These are phyloP conservation scores for Candida xiaguanensis DNA, from an alignment of 805 yeast species.

Conservation along the genomic window DNA sequence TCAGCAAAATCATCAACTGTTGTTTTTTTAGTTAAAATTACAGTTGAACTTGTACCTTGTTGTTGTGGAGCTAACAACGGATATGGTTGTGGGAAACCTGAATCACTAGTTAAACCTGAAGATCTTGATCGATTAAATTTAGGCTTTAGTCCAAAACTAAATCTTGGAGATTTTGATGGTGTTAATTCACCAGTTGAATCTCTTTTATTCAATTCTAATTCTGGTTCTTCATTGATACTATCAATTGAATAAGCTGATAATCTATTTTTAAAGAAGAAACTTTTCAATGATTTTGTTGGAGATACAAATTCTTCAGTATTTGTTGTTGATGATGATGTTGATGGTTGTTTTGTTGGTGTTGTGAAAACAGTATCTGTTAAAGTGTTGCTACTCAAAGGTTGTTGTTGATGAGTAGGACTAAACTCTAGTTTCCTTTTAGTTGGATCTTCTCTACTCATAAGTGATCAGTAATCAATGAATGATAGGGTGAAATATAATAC, in stretches of 20 bases:
- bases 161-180: conserved; percentile 8
- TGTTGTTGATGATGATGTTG: conserved; percentile 1
- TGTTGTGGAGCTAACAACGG: conserved; percentile 1
- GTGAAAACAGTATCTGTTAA: background rate
- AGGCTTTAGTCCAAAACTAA: conserved; percentile 16
- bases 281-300: conserved; percentile 24
- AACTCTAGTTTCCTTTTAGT: conserved; percentile 2
- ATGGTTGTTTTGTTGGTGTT: conserved; percentile 5
- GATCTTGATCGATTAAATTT: conserved; percentile 18
- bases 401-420: background rate
- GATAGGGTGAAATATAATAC: background rate
- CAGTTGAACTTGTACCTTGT: background rate
- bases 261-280: conserved; percentile 19
- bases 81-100: conserved; percentile 4
- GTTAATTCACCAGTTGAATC: conserved; percentile 1
- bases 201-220: conserved; percentile 1
- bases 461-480: too few species aligned
- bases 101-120: conserved; percentile 10
- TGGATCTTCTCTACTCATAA: background rate
- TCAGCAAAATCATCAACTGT: conserved; percentile 38
- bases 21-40: conserved; percentile 13
- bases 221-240: conserved; percentile 20
- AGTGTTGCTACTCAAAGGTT: conserved; percentile 1
- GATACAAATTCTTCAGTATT: conserved; percentile 16
- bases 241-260: conserved; percentile 22